Conservation (phyloP, 23 red algal genomes). For the Agarophyton chilense region DNA sequence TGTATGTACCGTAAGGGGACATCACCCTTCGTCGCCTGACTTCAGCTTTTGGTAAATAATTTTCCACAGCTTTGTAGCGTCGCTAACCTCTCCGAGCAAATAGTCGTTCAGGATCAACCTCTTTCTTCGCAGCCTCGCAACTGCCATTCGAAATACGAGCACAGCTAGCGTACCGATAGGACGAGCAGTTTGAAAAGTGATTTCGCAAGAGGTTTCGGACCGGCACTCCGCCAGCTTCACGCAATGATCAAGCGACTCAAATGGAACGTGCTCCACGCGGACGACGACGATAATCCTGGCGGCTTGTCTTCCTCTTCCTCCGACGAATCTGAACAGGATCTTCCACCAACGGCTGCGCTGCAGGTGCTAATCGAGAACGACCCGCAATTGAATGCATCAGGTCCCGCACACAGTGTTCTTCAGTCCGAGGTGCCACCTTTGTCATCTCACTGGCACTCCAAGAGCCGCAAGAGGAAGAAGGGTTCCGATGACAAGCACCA, state of each 20-base stretch:
- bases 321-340: constrained; percentile 29
- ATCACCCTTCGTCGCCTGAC: too few species aligned
- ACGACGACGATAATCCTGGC: constrained; percentile 32
- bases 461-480: neutral
- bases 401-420: neutral
- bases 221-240: neutral
- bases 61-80: too few species aligned
- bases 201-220: neutral
- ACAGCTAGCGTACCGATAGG: too few species aligned
- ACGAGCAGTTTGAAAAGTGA: neutral
- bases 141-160: too few species aligned
- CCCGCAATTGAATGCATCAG: constrained; percentile 4
- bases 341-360: neutral
- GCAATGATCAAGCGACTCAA: constrained; percentile 77
- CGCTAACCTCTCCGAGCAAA: too few species aligned
- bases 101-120: too few species aligned
- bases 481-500: neutral
- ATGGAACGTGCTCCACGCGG: constrained; percentile 67
- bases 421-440: neutral
- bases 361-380: constrained; percentile 44
- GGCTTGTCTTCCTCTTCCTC: constrained; percentile 29
- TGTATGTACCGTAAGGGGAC: too few species aligned
- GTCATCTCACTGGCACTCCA: neutral
- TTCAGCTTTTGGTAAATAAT: too few species aligned
- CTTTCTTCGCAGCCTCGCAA: too few species aligned